Conservation (phyloP, 2,329 filamentous ascomycete species). For the Pseudogymnoascus verrucosus region DNA sequence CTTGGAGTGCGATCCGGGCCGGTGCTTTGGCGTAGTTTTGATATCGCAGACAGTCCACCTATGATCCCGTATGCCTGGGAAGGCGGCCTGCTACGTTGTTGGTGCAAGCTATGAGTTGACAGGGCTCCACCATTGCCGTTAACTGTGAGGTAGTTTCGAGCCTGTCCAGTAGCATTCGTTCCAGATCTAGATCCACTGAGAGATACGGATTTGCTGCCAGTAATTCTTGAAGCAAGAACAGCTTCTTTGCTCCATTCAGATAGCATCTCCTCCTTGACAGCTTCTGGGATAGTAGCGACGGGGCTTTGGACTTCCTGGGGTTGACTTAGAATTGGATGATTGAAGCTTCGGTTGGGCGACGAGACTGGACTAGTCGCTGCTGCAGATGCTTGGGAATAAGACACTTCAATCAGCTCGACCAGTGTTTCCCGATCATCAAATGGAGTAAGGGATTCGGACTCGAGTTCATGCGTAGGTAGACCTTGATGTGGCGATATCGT, state of each 20-base stretch:
- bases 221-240: conserved; percentile 60
- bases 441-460: conserved; percentile 58
- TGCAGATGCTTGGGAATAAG: conserved; percentile 54
- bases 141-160: conserved; percentile 49
- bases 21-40: conserved; percentile 46
- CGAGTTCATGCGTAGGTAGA: conserved; percentile 40
- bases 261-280: conserved; percentile 67
- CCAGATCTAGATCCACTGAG: conserved; percentile 66
- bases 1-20: conserved; percentile 31
- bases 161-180: conserved; percentile 40
- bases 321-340: conserved; percentile 51
- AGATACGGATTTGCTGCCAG: conserved; percentile 63
- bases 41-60: conserved; percentile 29
- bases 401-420: conserved; percentile 64
- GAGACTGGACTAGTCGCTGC: conserved; percentile 62
- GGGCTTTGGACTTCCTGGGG: conserved; percentile 33
- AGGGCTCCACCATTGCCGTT: conserved; percentile 37
- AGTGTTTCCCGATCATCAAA: conserved; percentile 68
- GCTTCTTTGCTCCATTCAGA: conserved; percentile 71
- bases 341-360: conserved; percentile 59
- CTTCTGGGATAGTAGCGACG: conserved; percentile 53
- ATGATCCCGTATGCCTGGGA: conserved; percentile 24
- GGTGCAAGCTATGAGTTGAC: conserved; percentile 25
- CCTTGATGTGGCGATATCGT: conserved; percentile 37
- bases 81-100: conserved; percentile 21